phyloP scores from a whole-genome alignment of 345 rosid species.

The Clarkia xantiana region DNA sequence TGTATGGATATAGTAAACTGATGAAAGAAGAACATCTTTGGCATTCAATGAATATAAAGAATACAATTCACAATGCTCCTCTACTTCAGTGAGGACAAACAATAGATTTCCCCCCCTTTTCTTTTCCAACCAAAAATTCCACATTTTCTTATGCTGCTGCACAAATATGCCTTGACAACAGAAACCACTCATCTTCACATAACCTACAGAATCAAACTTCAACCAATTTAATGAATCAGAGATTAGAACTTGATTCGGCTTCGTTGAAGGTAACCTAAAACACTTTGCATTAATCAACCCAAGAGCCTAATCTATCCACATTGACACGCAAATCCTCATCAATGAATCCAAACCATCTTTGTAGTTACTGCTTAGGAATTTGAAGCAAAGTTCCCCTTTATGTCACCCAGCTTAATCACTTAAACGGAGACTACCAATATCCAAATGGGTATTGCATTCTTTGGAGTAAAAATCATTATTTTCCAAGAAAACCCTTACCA shows the following conservation, averaged over 20 bases:
- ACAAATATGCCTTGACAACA: neutral
- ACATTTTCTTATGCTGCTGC: neutral
- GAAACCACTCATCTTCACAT: no score
- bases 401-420: neutral
- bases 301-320: neutral
- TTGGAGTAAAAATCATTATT: conserved; percentile 36
- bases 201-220: neutral
- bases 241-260: no score
- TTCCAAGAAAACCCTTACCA: conserved; percentile 32
- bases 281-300: neutral
- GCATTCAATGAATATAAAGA: conserved; percentile 8
- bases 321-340: no score
- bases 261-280: no score
- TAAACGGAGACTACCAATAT: conserved; percentile 1
- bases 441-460: conserved; percentile 36
- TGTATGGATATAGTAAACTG: neutral
- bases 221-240: neutral
- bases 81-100: neutral
- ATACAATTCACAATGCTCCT: conserved; percentile 1
- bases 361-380: neutral
- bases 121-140: neutral
- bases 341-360: no score
- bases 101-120: neutral
- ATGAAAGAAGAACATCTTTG: neutral
- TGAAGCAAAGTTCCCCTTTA: neutral